Evolutionary conservation across 345 rosid genomes (phyloP).

Genomic region (Aegle marmelos): DNA sequence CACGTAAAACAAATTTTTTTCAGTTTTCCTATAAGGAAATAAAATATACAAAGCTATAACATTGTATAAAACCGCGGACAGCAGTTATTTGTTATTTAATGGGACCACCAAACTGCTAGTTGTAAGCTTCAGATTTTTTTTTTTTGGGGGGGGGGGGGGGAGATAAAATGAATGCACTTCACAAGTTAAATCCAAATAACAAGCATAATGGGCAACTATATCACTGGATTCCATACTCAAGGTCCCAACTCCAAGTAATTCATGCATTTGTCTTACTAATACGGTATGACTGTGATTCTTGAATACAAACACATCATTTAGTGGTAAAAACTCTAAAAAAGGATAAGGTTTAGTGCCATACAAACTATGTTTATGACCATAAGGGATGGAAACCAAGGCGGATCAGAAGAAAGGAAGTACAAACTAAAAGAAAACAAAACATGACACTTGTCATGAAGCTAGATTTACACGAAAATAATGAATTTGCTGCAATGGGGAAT

Average conservation of each 20-base stretch:
- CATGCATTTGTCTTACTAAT: neutral
- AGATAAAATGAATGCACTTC: neutral
- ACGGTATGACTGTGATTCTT: neutral
- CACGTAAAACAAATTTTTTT: too few relatives aligned
- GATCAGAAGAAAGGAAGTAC: neutral
- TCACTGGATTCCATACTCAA: neutral
- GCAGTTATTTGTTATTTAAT: neutral
- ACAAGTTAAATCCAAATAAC: neutral
- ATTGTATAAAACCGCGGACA: neutral
- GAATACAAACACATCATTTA: neutral
- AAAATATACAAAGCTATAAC: neutral
- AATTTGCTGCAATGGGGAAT: neutral
- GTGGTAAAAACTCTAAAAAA: neutral
- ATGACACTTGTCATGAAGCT: neutral
- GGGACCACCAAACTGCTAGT: neutral
- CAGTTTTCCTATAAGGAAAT: neutral
- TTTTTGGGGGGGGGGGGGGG: too few relatives aligned
- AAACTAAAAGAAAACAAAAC: slow-evolving; percentile 1
- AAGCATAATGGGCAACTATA: neutral
- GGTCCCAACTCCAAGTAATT: neutral
- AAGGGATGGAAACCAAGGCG: neutral
- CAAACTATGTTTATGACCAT: neutral
- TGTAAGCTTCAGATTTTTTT: neutral
- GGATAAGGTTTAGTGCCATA: neutral
- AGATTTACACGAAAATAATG: neutral